Conservation (phyloP, 148 eudicot genomes). For the Rhododendron ferrugineum region DNA sequence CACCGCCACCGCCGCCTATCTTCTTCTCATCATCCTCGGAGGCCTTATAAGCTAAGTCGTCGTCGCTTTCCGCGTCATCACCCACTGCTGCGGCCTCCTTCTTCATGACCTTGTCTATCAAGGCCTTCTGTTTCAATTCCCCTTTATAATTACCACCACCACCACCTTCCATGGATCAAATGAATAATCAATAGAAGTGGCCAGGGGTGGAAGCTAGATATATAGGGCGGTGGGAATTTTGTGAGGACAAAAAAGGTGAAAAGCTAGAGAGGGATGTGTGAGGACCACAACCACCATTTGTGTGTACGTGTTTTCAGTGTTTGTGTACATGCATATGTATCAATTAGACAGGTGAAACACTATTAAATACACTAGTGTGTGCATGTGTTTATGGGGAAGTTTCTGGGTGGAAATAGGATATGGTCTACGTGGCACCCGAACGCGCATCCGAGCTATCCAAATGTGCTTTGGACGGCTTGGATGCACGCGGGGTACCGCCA, state of each 20-base stretch:
- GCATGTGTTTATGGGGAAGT: neutral
- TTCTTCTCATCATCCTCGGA: slow-evolving; percentile 10
- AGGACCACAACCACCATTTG: slow-evolving; percentile 39
- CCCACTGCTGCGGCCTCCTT: slow-evolving; percentile 25
- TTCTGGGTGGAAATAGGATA: no score
- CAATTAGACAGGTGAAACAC: neutral
- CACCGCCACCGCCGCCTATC: neutral
- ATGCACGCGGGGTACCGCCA: no score
- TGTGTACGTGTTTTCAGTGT: slow-evolving; percentile 20
- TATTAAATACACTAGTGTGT: neutral
- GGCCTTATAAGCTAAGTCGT: neutral
- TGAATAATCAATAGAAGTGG: neutral
- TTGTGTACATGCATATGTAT: slow-evolving; percentile 5
- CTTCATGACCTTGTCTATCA: slow-evolving; percentile 6
- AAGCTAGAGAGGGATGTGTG: slow-evolving; percentile 32
- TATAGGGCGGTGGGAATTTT: slow-evolving; percentile 26
- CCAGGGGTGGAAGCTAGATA: neutral
- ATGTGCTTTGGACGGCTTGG: no score
- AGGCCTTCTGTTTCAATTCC: neutral
- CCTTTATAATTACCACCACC: neutral
- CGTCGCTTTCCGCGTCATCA: slow-evolving; percentile 10
- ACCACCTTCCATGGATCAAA: slow-evolving; percentile 9
- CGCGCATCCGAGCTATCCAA: no score
- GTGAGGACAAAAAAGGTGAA: slow-evolving; percentile 10
- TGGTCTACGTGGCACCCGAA: no score